Evolutionary conservation across 768 basidiomycete genomes (phyloP), one percentile per base, ranked within the genome.

Genomic region (Saitozyma sp.): DNA sequence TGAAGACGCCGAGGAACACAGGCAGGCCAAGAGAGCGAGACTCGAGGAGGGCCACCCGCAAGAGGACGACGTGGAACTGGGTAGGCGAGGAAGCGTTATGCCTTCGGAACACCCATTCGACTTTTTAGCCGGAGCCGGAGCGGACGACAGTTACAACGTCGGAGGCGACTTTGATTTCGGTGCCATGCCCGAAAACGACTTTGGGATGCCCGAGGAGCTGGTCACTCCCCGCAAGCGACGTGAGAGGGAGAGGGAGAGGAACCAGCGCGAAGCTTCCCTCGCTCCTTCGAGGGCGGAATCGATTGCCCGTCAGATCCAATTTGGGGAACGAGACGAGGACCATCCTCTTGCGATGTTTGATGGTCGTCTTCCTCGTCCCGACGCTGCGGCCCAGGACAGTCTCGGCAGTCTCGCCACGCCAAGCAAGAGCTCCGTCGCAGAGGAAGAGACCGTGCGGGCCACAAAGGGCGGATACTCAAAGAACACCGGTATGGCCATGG

Each of bases 1-100:
- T 86, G 75, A 83, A 17, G 67, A 56, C 13, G 70, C 50, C 14
- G 72, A 64, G 10, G 65, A 58, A 0, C 61, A 53, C 3, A 58
- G 62, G 16, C 50, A 50, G 39, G 40, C 71, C 43, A 82, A 82
- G 66, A 68, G 78, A 50, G 64, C 87, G 41, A 82, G 85, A 42
- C 80, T 88, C 29, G 83, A 64, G 50, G 63, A 84, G 16, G 85
- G 77, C 41, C 75, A 82, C n/a, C 72, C 79, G 37, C 82, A 81
- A 42, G 83, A 83, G 39, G 86, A 85, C 38, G 87, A 87, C 17
- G 84, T 87, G 29, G 78, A 87, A n/a, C 91, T 92, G 75, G 83
- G 87, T 63, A 86, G 82, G 8, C 84, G 92, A 29, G 88, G 84
- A n/a, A 14, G 84, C 75, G 45, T 89, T 88, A 71, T 85, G 14